These are phyloP conservation scores for Collybia sordida DNA, from an alignment of 768 basidiomycete species.

Conservation along the genomic window DNA sequence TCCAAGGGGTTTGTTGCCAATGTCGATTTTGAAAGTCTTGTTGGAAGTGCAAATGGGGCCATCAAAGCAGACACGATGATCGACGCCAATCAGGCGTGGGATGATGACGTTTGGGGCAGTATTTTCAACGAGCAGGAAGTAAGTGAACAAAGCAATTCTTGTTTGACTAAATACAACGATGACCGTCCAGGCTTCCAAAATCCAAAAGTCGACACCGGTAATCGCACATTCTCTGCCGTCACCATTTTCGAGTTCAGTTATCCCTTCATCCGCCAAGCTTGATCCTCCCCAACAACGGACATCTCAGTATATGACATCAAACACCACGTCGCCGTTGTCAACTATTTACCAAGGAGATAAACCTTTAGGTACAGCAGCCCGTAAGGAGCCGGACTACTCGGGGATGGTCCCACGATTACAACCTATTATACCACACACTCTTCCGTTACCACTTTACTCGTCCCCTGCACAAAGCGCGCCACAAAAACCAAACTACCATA, in stretches of 20 bases:
- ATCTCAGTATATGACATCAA: conserved; percentile 20
- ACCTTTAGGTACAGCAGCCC: conserved; percentile 3
- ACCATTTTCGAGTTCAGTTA: conserved; percentile 21
- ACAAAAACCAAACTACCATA: conserved; percentile 28
- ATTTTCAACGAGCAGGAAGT: conserved; percentile 53
- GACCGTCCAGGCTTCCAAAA: conserved; percentile 11
- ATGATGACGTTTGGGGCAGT: conserved; percentile 84
- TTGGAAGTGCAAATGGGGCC: conserved; percentile 54
- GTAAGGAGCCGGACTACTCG: no score
- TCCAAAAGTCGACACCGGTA: not conserved
- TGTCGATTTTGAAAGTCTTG: conserved; percentile 86
- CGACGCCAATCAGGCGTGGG: conserved; percentile 53
- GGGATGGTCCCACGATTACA: conserved; percentile 7
- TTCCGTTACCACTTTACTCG: conserved; percentile 8
- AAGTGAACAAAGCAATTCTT: not conserved
- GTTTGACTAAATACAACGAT: no score
- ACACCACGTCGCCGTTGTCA: no score
- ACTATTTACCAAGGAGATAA: conserved; percentile 25
- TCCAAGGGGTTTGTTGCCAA: conserved; percentile 39
- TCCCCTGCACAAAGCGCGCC: not conserved
- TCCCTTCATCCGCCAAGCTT: conserved; percentile 1
- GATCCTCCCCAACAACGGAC: conserved; percentile 34
- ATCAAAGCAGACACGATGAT: conserved; percentile 45
- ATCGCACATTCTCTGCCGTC: conserved; percentile 1
- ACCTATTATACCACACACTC: conserved; percentile 3